Evolutionary conservation across 176 grass and related monocot genomes (phyloP), one percentile per base, ranked within the genome.

Genomic region (Ampelocalamus luodianensis): DNA sequence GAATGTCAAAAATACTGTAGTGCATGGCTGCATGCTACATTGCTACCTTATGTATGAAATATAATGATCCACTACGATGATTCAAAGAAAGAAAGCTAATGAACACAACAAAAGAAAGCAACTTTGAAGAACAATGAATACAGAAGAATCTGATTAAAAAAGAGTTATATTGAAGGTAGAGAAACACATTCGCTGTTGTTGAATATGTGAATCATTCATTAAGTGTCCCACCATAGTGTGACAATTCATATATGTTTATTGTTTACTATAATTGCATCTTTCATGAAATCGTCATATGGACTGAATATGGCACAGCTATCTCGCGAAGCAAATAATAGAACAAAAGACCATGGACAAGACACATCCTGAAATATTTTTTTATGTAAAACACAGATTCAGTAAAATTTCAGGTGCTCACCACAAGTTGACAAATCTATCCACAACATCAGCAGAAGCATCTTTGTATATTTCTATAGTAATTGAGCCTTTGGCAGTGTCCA

Each of bases 401-500:
- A 74, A 78, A 77, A 64, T 46, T 82, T 56, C 14, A 13, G 27
- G 40, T 77, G 55, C 87, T 86, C 87, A 98, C 96, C 93, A 98
- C 68, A 98, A 89, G 38, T 92, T 85, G 26, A 93, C 70, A 82
- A 98, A 98, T 84, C 81, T 98, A 81, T 87, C 85, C 71, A 98
- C 89, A 77, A 90, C 89, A 87, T 83, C 83, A 77, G 75, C 58
- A 72, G 96, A 93, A 82, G 96, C 85, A 85, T 95, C 93, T 77
- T 95, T 98, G 85, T 85, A 87, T 71, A 98, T 85, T 92, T 98
- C 89, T 85, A 92, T 86, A 78, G 85, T 89, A 78, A 98, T 92
- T 87, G 83, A 48, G 66, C 96, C 96, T 86, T 95, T 98, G 32
- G 62, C 83, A 5, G 96, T 98, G 76, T 90, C 90, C 15, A 98